Conservation (phyloP, 306 rosid genomes). For the Alnus rubra region DNA sequence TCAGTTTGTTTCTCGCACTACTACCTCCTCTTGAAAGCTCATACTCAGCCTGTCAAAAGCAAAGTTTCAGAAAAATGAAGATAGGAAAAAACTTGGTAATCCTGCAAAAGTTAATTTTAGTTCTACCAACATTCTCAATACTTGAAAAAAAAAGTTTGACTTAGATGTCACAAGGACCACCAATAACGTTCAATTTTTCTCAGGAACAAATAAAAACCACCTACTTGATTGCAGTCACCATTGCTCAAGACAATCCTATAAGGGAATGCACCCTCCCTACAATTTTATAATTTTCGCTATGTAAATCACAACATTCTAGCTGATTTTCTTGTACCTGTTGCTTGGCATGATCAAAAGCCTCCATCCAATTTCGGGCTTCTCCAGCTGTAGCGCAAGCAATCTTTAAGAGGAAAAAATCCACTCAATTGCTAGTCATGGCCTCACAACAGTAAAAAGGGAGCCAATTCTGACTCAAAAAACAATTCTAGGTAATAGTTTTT, state of each 20-base stretch:
- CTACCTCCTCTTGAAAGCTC: conserved; percentile 56
- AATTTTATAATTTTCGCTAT: not conserved
- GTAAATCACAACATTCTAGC: not conserved
- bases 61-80: conserved; percentile 24
- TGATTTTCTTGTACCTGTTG: conserved; percentile 63
- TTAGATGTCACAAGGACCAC: not conserved
- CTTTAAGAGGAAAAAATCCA: conserved; percentile 42
- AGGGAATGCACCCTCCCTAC: not conserved
- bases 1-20: conserved; percentile 62
- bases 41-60: conserved; percentile 65
- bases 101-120: conserved; percentile 11
- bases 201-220: not conserved
- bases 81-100: conserved; percentile 18
- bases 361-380: conserved; percentile 81
- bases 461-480: not conserved
- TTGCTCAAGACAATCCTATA: not conserved
- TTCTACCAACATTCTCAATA: not conserved
- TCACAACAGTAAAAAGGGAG: not conserved
- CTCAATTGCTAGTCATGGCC: conserved; percentile 14
- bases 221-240: not conserved
- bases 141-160: not conserved
- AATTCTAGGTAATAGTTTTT: no score
- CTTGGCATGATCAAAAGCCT: conserved; percentile 91
- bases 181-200: not conserved
- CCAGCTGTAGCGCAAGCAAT: conserved; percentile 79